Evolutionary conservation across 192 early-diverging fungal genomes (phyloP).

Genomic region (Gigaspora rosea): DNA sequence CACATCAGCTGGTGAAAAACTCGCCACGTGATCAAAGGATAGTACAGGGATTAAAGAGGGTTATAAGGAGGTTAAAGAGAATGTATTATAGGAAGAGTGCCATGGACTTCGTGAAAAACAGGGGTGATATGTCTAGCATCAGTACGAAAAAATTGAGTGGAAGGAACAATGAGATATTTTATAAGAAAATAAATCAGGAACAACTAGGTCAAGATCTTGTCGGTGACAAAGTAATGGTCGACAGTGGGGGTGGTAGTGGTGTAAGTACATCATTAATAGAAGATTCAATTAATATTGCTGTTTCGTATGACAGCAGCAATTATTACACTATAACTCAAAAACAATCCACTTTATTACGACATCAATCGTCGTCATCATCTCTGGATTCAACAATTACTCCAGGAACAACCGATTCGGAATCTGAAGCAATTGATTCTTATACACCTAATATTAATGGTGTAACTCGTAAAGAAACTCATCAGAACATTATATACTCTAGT

Average conservation of each 20-base stretch:
- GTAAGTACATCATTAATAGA: not conserved
- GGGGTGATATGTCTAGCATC: not conserved
- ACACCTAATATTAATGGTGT: too few species aligned
- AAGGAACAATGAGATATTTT: too few species aligned
- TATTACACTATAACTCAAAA: too few species aligned
- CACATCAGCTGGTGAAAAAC: slow-evolving; percentile 40
- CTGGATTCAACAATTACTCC: slow-evolving; percentile 16
- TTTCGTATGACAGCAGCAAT: too few species aligned
- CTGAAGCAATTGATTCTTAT: too few species aligned
- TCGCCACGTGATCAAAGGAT: slow-evolving; percentile 56
- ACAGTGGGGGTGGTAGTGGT: not conserved
- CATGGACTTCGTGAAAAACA: not conserved
- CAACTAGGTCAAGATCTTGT: not conserved
- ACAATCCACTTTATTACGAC: too few species aligned
- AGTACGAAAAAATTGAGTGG: not conserved
- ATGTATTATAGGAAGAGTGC: slow-evolving; percentile 7
- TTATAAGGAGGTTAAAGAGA: slow-evolving; percentile 34
- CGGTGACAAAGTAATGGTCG: not conserved
- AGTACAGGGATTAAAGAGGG: slow-evolving; percentile 43
- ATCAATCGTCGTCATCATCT: not conserved
- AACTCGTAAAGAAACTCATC: not conserved
- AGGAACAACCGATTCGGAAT: slow-evolving; percentile 13
- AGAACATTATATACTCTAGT: not conserved
- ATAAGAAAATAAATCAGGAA: too few species aligned
- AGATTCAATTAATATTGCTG: too few species aligned